Conservation (phyloP, 176 grass and related monocot genomes). For the Paspalum notatum region DNA sequence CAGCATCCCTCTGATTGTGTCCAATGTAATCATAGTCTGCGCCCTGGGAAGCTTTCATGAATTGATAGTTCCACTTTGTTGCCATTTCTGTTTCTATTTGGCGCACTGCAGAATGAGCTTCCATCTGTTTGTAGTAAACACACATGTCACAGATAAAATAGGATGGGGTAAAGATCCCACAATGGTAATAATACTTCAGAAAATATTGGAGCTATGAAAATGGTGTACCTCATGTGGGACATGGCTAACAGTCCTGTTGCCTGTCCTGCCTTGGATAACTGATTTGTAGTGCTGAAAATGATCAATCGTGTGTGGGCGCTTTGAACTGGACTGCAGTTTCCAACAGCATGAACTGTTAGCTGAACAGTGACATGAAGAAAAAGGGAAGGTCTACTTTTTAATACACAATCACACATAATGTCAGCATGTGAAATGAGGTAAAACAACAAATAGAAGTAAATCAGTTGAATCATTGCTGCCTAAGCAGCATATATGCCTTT, state of each 20-base stretch:
- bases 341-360: constrained; percentile 12
- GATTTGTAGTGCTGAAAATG: constrained; percentile 42
- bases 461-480: background rate
- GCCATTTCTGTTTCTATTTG: constrained; percentile 58
- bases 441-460: background rate
- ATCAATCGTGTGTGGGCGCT: constrained; percentile 45
- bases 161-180: background rate
- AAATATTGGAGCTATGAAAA: background rate
- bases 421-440: background rate
- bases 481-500: background rate
- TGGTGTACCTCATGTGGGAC: constrained; percentile 48
- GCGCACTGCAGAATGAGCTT: constrained; percentile 43
- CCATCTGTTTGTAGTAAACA: constrained; percentile 47
- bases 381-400: background rate
- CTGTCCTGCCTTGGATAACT: constrained; percentile 45
- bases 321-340: constrained; percentile 53
- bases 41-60: constrained; percentile 24
- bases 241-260: constrained; percentile 19
- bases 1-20: constrained; percentile 29
- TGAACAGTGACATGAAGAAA: background rate
- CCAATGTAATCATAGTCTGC: constrained; percentile 44
- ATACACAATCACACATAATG: background rate
- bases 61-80: constrained; percentile 64
- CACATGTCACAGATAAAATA: constrained; percentile 4
- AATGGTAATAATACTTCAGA: constrained; percentile 12